Evolutionary conservation across 2,329 filamentous ascomycete genomes (phyloP).

Genomic region (Claviceps quebecensis): DNA sequence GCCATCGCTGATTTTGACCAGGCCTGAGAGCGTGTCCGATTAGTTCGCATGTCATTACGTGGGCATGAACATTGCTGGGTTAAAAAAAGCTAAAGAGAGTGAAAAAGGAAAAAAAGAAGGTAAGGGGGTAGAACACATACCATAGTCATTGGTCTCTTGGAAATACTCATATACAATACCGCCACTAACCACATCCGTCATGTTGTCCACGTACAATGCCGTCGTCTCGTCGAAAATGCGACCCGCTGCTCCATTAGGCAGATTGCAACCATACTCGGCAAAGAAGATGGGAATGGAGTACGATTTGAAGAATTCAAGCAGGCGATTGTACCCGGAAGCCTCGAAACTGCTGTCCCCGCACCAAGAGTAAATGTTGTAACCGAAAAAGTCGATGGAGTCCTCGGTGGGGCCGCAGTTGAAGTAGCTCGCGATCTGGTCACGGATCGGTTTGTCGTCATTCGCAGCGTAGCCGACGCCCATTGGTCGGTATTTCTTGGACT

Average conservation of each 20-base stretch:
- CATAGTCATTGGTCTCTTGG: conserved; percentile 80
- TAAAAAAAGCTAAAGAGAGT: not conserved
- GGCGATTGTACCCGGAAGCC: conserved; percentile 64
- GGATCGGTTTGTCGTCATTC: conserved; percentile 78
- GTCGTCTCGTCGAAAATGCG: conserved; percentile 77
- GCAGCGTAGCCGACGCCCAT: conserved; percentile 92
- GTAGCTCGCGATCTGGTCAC: conserved; percentile 72
- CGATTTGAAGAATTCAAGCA: conserved; percentile 72
- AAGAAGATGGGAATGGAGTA: conserved; percentile 97
- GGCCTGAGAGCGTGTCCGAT: conserved; percentile 28
- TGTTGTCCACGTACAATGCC: conserved; percentile 64
- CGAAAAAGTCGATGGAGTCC: conserved; percentile 84
- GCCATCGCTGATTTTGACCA: conserved; percentile 44
- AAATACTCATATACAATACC: conserved; percentile 99
- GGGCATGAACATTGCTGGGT: no score
- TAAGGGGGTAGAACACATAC: conserved; percentile 24
- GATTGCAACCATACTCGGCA: conserved; percentile 95
- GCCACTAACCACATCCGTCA: conserved; percentile 81
- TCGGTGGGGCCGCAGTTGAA: conserved; percentile 71
- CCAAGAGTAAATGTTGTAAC: conserved; percentile 99
- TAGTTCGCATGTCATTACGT: not conserved
- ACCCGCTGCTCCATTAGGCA: conserved; percentile 41
- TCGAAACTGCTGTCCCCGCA: conserved; percentile 72
- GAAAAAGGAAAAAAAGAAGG: not conserved
- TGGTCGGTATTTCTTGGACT: conserved; percentile 57